Conservation (phyloP, 2,329 filamentous ascomycete genomes). For the Simplicillium sp. region DNA sequence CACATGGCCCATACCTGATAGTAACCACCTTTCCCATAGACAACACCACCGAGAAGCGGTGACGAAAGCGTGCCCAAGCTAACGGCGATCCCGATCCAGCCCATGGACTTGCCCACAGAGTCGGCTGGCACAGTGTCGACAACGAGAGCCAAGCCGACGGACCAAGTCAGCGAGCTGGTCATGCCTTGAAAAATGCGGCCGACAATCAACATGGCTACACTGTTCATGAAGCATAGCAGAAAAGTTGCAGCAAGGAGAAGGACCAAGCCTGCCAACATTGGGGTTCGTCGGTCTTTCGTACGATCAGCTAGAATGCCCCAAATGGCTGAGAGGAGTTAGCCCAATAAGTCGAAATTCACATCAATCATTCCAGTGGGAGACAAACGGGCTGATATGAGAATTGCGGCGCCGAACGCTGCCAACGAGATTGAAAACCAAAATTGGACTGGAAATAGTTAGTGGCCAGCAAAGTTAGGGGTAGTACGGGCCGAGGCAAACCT, state of each 20-base stretch:
- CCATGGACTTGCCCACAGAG: slow-evolving; percentile 20
- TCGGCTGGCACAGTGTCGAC: slow-evolving; percentile 21
- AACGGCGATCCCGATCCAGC: slow-evolving; percentile 22
- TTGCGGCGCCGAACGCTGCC: slow-evolving; percentile 7
- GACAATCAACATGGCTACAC: slow-evolving; percentile 20
- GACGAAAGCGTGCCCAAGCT: slow-evolving; percentile 20
- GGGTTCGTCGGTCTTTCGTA: slow-evolving; percentile 18
- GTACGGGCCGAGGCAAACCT: slow-evolving; percentile 4
- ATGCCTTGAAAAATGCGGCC: slow-evolving; percentile 22
- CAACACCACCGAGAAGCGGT: slow-evolving; percentile 22
- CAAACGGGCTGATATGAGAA: slow-evolving; percentile 21
- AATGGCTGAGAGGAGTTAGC: slow-evolving; percentile 14
- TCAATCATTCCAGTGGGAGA: background rate
- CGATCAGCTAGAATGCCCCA: slow-evolving; percentile 26
- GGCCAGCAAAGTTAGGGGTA: too few relatives aligned
- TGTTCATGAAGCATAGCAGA: slow-evolving; percentile 19
- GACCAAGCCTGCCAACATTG: slow-evolving; percentile 22
- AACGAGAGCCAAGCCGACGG: slow-evolving; percentile 25
- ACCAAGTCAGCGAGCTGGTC: slow-evolving; percentile 24
- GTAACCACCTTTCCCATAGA: slow-evolving; percentile 22
- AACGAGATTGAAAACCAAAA: slow-evolving; percentile 25
- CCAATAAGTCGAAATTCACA: too few relatives aligned
- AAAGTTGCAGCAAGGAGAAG: slow-evolving; percentile 19
- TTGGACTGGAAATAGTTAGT: slow-evolving; percentile 13
- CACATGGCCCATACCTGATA: slow-evolving; percentile 26